Evolutionary conservation across 306 rosid species (phyloP).

Genomic region (Citrullus amarus): DNA sequence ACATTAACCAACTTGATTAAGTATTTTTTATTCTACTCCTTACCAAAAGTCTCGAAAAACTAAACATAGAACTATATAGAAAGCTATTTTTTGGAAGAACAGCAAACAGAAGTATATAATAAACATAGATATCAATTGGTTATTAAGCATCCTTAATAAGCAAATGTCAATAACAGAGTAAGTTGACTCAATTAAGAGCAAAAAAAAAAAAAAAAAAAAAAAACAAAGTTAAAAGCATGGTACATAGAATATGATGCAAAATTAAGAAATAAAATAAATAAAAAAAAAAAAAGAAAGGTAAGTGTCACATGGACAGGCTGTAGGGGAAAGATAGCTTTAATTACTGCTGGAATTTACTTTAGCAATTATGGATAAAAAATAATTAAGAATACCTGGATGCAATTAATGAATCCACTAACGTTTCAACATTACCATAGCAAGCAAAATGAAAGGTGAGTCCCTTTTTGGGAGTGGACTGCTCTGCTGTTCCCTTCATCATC

Average conservation of each 20-base stretch:
- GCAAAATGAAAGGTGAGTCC: slow-evolving; percentile 28
- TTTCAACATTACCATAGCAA: neutral
- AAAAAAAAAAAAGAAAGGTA: neutral
- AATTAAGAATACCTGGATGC: neutral
- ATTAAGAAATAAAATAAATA: neutral
- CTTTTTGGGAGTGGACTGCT: slow-evolving; percentile 44
- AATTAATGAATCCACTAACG: slow-evolving; percentile 6
- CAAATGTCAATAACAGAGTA: neutral
- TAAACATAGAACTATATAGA: too few relatives aligned
- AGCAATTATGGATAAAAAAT: slow-evolving; percentile 8
- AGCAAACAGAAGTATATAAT: too few relatives aligned
- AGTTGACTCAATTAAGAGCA: neutral
- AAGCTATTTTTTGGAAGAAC: too few relatives aligned
- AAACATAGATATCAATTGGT: too few relatives aligned
- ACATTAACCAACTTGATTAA: too few relatives aligned
- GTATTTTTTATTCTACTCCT: too few relatives aligned
- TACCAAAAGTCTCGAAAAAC: too few relatives aligned
- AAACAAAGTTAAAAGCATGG: too few relatives aligned
- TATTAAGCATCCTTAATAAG: neutral
- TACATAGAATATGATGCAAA: neutral
- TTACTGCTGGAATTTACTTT: neutral
- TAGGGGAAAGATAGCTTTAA: neutral
- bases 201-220: too few relatives aligned
- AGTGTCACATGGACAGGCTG: slow-evolving; percentile 12
- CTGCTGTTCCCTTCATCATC: slow-evolving; percentile 11